Evolutionary conservation across 345 rosid genomes (phyloP).

Genomic region (Sapria himalayana): DNA sequence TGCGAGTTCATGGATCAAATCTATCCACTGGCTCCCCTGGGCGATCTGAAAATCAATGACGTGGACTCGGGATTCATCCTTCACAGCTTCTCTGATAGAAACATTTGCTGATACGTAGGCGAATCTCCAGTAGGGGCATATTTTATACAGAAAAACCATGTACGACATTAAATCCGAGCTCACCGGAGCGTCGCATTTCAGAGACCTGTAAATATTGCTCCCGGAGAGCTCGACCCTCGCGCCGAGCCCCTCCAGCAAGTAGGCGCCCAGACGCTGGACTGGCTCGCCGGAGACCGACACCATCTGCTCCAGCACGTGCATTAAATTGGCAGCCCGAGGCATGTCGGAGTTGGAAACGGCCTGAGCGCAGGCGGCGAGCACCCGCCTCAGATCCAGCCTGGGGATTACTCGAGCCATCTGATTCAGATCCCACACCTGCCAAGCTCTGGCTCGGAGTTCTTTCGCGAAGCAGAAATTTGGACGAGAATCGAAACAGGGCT

Average conservation of each 20-base stretch:
- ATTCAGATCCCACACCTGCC: constrained; percentile 24
- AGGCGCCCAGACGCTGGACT: constrained; percentile 61
- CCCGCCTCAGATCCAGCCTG: constrained; percentile 30
- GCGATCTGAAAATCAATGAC: constrained; percentile 79
- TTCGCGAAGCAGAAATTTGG: constrained; percentile 26
- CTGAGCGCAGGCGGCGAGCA: constrained; percentile 46
- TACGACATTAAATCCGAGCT: constrained; percentile 86
- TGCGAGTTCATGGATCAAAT: constrained; percentile 36
- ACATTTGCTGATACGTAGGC: constrained; percentile 69
- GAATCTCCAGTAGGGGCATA: constrained; percentile 86
- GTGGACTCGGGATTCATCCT: constrained; percentile 47
- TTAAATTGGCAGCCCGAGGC: constrained; percentile 28
- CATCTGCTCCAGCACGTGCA: constrained; percentile 57
- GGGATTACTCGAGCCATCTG: constrained; percentile 35
- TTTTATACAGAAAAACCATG: constrained; percentile 50
- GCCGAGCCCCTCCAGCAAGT: constrained; percentile 82
- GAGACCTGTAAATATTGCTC: constrained; percentile 57
- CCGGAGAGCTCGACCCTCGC: constrained; percentile 83
- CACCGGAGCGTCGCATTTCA: constrained; percentile 64
- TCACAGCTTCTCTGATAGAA: constrained; percentile 40
- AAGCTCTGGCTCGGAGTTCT: constrained; percentile 17
- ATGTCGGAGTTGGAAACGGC: constrained; percentile 30
- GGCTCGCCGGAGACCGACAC: constrained; percentile 85
- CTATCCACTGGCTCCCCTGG: constrained; percentile 67
- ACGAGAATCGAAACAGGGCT: constrained; percentile 36